Conservation (phyloP, 441 rosid genomes). For the Erodium trifolium region DNA sequence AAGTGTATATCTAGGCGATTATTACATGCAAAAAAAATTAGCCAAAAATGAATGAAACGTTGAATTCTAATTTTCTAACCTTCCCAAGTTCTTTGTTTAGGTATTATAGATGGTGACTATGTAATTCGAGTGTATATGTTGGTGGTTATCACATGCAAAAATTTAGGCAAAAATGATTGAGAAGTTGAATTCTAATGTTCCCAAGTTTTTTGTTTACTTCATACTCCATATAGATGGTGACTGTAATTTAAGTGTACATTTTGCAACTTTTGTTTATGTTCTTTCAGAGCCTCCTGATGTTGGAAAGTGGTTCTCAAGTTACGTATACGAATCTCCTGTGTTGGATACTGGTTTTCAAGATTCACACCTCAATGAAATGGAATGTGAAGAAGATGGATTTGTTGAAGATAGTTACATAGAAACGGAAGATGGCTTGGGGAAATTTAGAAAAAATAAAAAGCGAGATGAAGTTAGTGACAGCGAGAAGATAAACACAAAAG, state of each 20-base stretch:
- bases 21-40: too few relatives aligned
- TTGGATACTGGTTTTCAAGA: conserved; percentile 31
- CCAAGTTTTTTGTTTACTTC: too few relatives aligned
- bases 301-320: conserved; percentile 59
- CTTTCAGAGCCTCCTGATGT: conserved; percentile 59
- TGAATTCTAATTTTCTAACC: too few relatives aligned
- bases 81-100: too few relatives aligned
- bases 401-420: conserved; percentile 12
- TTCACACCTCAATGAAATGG: conserved; percentile 19
- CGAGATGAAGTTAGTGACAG: conserved; percentile 9
- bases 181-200: too few relatives aligned
- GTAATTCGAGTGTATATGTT: neutral
- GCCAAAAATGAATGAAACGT: too few relatives aligned
- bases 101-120: too few relatives aligned
- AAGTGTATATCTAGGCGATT: neutral
- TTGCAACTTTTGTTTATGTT: neutral
- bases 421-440: conserved; percentile 15
- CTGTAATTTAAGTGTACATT: neutral
- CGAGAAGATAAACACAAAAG: conserved; percentile 6
- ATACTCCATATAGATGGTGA: too few relatives aligned
- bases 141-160: too few relatives aligned
- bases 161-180: too few relatives aligned
- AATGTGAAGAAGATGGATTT: conserved; percentile 16
- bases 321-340: conserved; percentile 48
- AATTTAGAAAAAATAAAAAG: conserved; percentile 5